Conservation (phyloP, 306 rosid species). For the Sphenostylis stenocarpa region DNA sequence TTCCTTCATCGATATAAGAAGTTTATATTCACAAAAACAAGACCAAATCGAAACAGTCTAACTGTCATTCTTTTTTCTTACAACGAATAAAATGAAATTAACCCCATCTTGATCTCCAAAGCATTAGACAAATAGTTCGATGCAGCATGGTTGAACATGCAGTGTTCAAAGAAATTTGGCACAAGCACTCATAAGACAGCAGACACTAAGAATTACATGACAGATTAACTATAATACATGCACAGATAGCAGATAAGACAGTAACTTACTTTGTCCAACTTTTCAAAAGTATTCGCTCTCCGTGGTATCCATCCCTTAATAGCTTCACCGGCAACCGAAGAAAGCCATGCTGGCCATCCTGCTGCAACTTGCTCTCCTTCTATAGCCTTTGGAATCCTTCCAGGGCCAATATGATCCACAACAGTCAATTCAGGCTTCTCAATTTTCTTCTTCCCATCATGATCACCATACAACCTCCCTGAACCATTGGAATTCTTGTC, state of each 20-base stretch:
- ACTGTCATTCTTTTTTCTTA: neutral
- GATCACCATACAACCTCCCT: constrained; percentile 49
- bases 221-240: neutral
- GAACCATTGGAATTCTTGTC: constrained; percentile 66
- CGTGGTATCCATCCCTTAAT: constrained; percentile 90
- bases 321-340: constrained; percentile 87
- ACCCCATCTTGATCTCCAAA: neutral
- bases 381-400: constrained; percentile 66
- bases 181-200: neutral
- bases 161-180: neutral
- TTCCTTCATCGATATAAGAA: constrained; percentile 15
- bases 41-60: neutral
- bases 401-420: constrained; percentile 50
- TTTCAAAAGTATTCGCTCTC: constrained; percentile 82
- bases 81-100: neutral
- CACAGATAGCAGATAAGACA: constrained; percentile 15
- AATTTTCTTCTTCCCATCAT: constrained; percentile 47
- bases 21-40: constrained; percentile 17
- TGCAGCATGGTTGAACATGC: neutral
- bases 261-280: constrained; percentile 71
- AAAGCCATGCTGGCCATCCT: constrained; percentile 97
- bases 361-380: constrained; percentile 88
- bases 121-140: neutral
- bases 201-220: neutral
- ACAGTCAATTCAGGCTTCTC: constrained; percentile 46